Conservation (phyloP, 2,329 filamentous ascomycete genomes). For the Aspergillus tubingensis region DNA sequence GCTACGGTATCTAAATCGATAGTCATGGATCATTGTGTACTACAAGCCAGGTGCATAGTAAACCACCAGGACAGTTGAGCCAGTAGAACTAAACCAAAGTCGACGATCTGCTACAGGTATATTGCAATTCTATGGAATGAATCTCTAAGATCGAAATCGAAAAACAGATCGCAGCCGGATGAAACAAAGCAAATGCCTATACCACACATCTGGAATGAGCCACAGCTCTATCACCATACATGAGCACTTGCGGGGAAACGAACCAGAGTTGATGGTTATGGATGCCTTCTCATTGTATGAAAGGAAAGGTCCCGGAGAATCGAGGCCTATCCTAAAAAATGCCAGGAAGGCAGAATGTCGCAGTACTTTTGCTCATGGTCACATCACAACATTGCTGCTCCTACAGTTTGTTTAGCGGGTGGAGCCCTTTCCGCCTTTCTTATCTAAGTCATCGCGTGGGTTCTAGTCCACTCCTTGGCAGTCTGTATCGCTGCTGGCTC, state of each 20-base stretch:
- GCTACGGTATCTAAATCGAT: neutral
- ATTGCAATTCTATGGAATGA: neutral
- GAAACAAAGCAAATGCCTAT: neutral
- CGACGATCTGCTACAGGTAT: neutral
- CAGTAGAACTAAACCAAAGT: neutral
- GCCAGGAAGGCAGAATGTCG: slow-evolving; percentile 18
- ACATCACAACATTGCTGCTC: slow-evolving; percentile 29
- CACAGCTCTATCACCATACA: neutral
- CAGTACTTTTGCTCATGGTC: slow-evolving; percentile 34
- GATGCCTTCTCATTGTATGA: slow-evolving; percentile 6
- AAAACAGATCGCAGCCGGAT: neutral
- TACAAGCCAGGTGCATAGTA: neutral
- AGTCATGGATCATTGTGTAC: neutral
- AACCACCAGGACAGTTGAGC: neutral
- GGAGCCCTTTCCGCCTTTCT: slow-evolving; percentile 7
- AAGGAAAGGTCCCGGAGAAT: slow-evolving; percentile 9
- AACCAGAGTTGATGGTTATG: neutral
- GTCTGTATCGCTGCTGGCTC: slow-evolving; percentile 90
- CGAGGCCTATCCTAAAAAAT: slow-evolving; percentile 18
- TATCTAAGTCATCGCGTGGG: slow-evolving; percentile 66
- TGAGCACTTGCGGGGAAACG: neutral
- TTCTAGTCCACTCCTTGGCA: slow-evolving; percentile 86
- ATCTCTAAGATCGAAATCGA: neutral
- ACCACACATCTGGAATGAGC: slow-evolving; percentile 1
- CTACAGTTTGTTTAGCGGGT: slow-evolving; percentile 16